phyloP scores from a whole-genome alignment of 1,139 yeast genomes.

The Waltiozyma sp. region DNA sequence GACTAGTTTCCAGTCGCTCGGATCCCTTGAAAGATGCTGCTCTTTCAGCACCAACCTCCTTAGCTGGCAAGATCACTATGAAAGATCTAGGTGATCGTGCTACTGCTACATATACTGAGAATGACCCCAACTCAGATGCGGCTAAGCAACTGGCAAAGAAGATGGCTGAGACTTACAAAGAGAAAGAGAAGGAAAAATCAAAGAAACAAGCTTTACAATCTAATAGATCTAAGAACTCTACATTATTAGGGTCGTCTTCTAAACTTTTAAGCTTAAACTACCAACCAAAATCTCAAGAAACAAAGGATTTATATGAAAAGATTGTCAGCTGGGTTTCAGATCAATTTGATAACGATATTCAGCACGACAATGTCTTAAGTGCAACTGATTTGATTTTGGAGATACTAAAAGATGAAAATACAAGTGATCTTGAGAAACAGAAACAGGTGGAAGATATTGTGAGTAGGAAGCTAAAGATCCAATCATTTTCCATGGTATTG shows the following conservation, averaged over 20 bases:
- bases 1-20: constrained; percentile 30
- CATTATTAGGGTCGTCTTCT: constrained; percentile 23
- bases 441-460: constrained; percentile 36
- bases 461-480: constrained; percentile 32
- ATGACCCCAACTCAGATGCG: constrained; percentile 6
- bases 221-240: constrained; percentile 9
- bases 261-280: constrained; percentile 33
- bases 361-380: constrained; percentile 41
- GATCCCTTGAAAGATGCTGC: constrained; percentile 33
- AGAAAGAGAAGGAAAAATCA: constrained; percentile 4
- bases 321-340: constrained; percentile 39
- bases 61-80: constrained; percentile 52
- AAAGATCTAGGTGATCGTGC: constrained; percentile 61
- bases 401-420: constrained; percentile 39
- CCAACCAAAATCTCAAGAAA: constrained; percentile 38
- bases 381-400: constrained; percentile 60
- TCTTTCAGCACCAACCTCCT: constrained; percentile 54
- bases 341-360: constrained; percentile 41
- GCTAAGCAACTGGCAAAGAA: constrained; percentile 16
- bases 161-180: constrained; percentile 13
- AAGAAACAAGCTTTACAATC: constrained; percentile 1
- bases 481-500: constrained; percentile 41
- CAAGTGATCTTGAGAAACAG: constrained; percentile 30
- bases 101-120: constrained; percentile 4
- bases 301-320: constrained; percentile 32